Conservation (phyloP, 768 basidiomycete species). For the Lentinula edodes region DNA sequence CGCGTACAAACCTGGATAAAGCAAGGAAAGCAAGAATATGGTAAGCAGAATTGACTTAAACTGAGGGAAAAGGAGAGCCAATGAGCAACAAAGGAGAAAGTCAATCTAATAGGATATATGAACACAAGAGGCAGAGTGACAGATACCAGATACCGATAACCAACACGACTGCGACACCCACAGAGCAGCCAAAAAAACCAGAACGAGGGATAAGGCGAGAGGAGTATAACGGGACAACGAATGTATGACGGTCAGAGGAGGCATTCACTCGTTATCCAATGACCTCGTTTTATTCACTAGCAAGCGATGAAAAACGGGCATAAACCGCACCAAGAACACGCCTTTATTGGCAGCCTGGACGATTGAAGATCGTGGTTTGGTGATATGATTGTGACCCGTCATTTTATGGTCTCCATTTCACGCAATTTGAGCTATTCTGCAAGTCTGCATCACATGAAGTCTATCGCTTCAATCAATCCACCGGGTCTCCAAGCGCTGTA, state of each 20-base stretch:
- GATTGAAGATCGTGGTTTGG: background rate
- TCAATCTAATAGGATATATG: background rate
- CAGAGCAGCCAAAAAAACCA: background rate
- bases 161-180: constrained; percentile 15
- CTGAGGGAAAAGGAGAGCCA: background rate
- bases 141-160: constrained; percentile 1
- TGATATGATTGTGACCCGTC: background rate
- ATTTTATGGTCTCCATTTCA: background rate
- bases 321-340: background rate
- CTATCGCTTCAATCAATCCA: background rate
- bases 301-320: background rate
- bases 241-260: background rate
- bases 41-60: background rate
- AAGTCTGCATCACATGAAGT: background rate
- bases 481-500: background rate
- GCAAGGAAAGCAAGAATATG: background rate
- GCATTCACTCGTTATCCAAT: background rate
- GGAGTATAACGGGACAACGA: background rate
- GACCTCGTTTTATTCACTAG: background rate
- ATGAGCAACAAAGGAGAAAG: background rate
- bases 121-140: constrained; percentile 13
- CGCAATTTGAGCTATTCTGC: background rate
- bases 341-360: background rate
- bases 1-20: background rate
- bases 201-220: background rate